phyloP scores from a whole-genome alignment of 73 alveolate genomes.

The Uronychia binucleata region DNA sequence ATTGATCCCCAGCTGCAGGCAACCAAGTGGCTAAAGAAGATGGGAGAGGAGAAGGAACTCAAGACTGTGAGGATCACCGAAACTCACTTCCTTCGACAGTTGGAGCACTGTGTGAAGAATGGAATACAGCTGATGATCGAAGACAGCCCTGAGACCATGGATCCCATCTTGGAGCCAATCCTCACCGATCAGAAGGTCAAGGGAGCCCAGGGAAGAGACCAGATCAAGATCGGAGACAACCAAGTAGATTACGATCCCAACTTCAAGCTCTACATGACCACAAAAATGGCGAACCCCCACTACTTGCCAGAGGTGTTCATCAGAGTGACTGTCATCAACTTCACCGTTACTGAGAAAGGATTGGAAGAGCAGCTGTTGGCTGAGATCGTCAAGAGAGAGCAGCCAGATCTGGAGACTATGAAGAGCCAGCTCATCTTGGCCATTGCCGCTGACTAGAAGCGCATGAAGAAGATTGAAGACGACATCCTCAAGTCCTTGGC shows the following conservation, averaged over 20 bases:
- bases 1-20: conserved; percentile 97
- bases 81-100: conserved; percentile 70
- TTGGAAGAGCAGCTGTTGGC: conserved; percentile 94
- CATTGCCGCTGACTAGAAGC: conserved; percentile 86
- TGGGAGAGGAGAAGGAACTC: conserved; percentile 65
- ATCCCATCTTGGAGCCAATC: conserved; percentile 93
- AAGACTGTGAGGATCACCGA: conserved; percentile 68
- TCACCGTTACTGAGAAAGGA: conserved; percentile 97
- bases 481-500: conserved; percentile 85
- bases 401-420: conserved; percentile 93
- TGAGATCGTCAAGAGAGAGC: conserved; percentile 93
- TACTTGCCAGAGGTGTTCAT: conserved; percentile 93
- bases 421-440: conserved; percentile 81
- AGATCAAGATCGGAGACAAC: conserved; percentile 86
- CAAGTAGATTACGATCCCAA: conserved; percentile 89
- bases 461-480: conserved; percentile 86
- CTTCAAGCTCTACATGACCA: conserved; percentile 86
- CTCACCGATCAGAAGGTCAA: conserved; percentile 68
- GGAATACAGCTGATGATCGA: conserved; percentile 84
- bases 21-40: conserved; percentile 89
- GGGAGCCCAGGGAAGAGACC: conserved; percentile 82
- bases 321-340: conserved; percentile 93
- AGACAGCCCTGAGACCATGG: conserved; percentile 90
- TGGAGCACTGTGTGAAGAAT: conserved; percentile 76
- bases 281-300: conserved; percentile 93